These are phyloP conservation scores for Wolfiporia cocos DNA, from an alignment of 1,284 basidiomycete species.

Conservation along the genomic window DNA sequence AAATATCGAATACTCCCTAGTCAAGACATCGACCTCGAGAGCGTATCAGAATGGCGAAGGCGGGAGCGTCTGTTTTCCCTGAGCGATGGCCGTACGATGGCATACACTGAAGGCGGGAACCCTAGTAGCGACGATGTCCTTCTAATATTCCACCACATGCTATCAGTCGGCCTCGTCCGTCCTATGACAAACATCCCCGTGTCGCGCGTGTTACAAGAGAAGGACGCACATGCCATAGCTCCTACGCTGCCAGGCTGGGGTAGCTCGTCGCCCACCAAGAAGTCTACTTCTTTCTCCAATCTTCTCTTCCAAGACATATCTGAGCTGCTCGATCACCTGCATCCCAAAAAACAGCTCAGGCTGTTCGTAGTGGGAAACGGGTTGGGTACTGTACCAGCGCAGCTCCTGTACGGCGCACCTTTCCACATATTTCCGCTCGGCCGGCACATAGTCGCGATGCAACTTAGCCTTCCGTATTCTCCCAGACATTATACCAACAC, in stretches of 20 bases:
- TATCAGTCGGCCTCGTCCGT: constrained; percentile 35
- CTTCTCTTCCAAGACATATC: constrained; percentile 41
- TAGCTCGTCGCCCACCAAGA: constrained; percentile 36
- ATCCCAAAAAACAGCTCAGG: constrained; percentile 35
- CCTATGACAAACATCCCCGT: constrained; percentile 24
- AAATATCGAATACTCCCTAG: too few relatives aligned
- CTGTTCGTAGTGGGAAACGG: constrained; percentile 48
- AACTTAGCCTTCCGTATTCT: constrained; percentile 41
- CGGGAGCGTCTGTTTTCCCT: not conserved
- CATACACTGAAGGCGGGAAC: constrained; percentile 44
- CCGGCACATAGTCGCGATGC: constrained; percentile 35
- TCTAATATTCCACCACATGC: constrained; percentile 47
- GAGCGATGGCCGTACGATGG: constrained; percentile 36
- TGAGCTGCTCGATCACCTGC: constrained; percentile 42
- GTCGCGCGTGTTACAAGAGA: constrained; percentile 29
- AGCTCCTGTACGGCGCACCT: constrained; percentile 48
- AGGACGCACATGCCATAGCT: constrained; percentile 37
- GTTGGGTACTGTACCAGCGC: constrained; percentile 47
- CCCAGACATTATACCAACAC: constrained; percentile 38
- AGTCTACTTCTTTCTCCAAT: constrained; percentile 31
- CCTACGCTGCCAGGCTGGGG: constrained; percentile 55
- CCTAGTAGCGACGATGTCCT: constrained; percentile 38
- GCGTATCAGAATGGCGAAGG: not conserved
- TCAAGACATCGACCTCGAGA: too few relatives aligned
- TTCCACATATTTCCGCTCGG: constrained; percentile 46